Evolutionary conservation across 2,329 filamentous ascomycete species (phyloP).

Genomic region (Anisogramma anomala): DNA sequence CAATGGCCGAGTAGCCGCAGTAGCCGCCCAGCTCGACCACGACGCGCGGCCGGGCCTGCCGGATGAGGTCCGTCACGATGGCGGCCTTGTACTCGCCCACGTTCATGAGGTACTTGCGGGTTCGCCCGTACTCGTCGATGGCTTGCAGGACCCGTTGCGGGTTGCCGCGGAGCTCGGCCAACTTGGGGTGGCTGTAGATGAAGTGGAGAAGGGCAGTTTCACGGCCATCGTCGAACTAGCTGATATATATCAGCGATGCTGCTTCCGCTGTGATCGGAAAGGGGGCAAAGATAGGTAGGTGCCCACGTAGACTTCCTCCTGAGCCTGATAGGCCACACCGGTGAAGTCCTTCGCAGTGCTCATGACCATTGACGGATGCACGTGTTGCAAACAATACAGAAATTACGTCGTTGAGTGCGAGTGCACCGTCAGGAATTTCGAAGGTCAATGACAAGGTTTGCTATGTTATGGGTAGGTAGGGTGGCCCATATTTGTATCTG

Average conservation of each 20-base stretch:
- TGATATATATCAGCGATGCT: too few relatives aligned
- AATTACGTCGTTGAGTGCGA: background rate
- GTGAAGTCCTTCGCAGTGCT: slow-evolving; percentile 21
- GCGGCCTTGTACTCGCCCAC: slow-evolving; percentile 64
- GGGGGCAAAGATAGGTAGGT: background rate
- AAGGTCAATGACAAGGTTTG: too few relatives aligned
- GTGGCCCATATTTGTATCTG: too few relatives aligned
- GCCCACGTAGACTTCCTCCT: slow-evolving; percentile 29
- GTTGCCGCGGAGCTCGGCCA: slow-evolving; percentile 52
- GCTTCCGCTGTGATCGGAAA: too few relatives aligned
- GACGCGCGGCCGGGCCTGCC: slow-evolving; percentile 36
- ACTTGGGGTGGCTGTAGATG: slow-evolving; percentile 48
- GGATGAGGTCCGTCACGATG: slow-evolving; percentile 58
- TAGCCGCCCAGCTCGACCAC: slow-evolving; percentile 67
- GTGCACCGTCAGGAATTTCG: too few relatives aligned
- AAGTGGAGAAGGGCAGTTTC: slow-evolving; percentile 64
- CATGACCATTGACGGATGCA: background rate
- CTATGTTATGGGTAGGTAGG: too few relatives aligned
- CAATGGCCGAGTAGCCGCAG: slow-evolving; percentile 68
- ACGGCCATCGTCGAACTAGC: slow-evolving; percentile 55
- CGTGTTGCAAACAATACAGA: background rate
- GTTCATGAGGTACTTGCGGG: slow-evolving; percentile 67
- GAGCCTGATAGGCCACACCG: slow-evolving; percentile 29
- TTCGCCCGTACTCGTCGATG: slow-evolving; percentile 54
- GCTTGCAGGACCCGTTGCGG: slow-evolving; percentile 52